Percentiles rank a stretch among this genome's conserved stretches.
Evolutionary conservation across 768 basidiomycete genomes (phyloP).

Genomic region (Mycena capillaripes): DNA sequence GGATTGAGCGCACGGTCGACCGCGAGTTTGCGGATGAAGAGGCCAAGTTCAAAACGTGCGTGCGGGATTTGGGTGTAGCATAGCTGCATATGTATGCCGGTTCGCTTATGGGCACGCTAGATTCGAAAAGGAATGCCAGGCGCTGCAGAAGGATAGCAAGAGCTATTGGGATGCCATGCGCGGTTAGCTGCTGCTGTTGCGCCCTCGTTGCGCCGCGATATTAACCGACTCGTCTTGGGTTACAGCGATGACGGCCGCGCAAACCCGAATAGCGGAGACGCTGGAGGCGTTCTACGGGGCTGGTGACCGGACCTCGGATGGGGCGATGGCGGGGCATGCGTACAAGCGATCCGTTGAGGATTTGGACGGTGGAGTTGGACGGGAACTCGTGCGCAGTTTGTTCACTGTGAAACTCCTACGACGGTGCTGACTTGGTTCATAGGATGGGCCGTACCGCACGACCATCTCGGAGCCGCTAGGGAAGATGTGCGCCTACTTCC

Average conservation of each 20-base stretch:
- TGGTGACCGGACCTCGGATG: constrained; percentile 86
- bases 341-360: constrained; percentile 97
- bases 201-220: not conserved
- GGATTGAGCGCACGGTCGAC: constrained; percentile 96
- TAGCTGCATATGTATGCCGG: not conserved
- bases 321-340: constrained; percentile 97
- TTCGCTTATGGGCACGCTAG: constrained; percentile 58
- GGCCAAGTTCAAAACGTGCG: constrained; percentile 90
- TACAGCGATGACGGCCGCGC: constrained; percentile 93
- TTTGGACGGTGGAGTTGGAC: constrained; percentile 84
- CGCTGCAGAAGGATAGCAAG: constrained; percentile 96
- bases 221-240: constrained; percentile 3
- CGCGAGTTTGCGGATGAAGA: constrained; percentile 95
- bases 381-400: constrained; percentile 83
- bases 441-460: constrained; percentile 96
- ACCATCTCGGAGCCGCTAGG: constrained; percentile 96
- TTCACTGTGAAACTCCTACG: no score
- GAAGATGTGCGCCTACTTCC: constrained; percentile 97
- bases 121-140: constrained; percentile 96
- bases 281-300: constrained; percentile 93
- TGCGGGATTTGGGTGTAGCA: constrained; percentile 27
- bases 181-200: constrained; percentile 63
- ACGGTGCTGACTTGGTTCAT: constrained; percentile 1
- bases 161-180: constrained; percentile 95
- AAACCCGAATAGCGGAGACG: constrained; percentile 93